These are phyloP conservation scores for Alopecurus myosuroides DNA, from an alignment of 176 grass and related monocot genomes.

Conservation along the genomic window DNA sequence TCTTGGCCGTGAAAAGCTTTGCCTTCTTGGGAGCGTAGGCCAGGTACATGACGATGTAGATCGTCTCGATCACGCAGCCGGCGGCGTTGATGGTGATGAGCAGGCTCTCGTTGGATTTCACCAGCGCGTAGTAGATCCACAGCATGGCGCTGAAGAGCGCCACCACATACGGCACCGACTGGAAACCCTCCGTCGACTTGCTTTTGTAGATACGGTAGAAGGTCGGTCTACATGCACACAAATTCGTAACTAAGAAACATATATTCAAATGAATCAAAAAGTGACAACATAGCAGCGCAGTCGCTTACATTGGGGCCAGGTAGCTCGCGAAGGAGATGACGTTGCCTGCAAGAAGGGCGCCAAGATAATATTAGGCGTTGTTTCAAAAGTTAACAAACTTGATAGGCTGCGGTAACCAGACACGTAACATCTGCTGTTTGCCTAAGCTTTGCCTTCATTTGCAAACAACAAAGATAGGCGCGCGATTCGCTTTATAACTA, in stretches of 20 bases:
- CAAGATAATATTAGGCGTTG: constrained; percentile 23
- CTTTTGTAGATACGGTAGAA: constrained; percentile 68
- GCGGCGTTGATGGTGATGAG: constrained; percentile 76
- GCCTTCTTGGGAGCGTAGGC: constrained; percentile 49
- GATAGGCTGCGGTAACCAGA: not conserved
- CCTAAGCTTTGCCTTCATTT: constrained; percentile 7
- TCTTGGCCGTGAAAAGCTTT: constrained; percentile 59
- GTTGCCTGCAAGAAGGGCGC: constrained; percentile 53
- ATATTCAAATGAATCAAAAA: not conserved
- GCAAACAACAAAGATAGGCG: not conserved
- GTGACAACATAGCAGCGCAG: not conserved
- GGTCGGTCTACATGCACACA: constrained; percentile 32
- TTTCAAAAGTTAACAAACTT: not conserved
- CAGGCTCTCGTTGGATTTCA: constrained; percentile 56
- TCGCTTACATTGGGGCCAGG: constrained; percentile 69
- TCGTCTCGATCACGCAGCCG: constrained; percentile 63
- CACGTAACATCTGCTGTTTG: constrained; percentile 7
- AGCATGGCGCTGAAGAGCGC: constrained; percentile 82
- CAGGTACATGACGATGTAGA: constrained; percentile 70
- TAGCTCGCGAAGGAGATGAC: constrained; percentile 78
- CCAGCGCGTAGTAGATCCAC: constrained; percentile 87
- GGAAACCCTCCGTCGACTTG: constrained; percentile 82
- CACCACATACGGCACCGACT: constrained; percentile 85
- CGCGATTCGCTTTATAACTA: not conserved
- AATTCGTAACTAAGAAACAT: not conserved